phyloP scores from a whole-genome alignment of 768 basidiomycete genomes.

The Rhodotorula toruloides region DNA sequence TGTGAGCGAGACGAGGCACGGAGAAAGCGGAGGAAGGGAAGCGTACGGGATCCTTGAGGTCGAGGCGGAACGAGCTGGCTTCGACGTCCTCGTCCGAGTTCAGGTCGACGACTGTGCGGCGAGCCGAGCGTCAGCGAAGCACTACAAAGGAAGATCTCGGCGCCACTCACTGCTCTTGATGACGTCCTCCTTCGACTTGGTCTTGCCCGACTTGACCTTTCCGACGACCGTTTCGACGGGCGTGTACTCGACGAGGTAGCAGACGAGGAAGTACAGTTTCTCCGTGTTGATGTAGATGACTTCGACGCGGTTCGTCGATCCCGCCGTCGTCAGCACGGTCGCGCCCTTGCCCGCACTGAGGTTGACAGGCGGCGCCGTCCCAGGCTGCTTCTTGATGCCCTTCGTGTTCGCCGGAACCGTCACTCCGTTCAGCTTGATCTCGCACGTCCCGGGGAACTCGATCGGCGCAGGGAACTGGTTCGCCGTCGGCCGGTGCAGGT shows the following conservation, averaged over 20 bases:
- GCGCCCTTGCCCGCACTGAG: conserved; percentile 4
- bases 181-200: conserved; percentile 60
- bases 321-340: neutral
- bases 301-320: conserved; percentile 25
- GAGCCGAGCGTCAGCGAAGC: neutral
- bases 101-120: conserved; percentile 20
- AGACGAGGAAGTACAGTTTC: conserved; percentile 65
- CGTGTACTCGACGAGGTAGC: conserved; percentile 76
- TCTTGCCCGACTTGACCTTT: conserved; percentile 63
- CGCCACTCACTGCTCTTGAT: conserved; percentile 60
- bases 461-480: conserved; percentile 60
- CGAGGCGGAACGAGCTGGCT: conserved; percentile 82
- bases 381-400: conserved; percentile 90
- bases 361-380: conserved; percentile 71
- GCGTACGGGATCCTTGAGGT: conserved; percentile 86
- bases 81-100: conserved; percentile 77
- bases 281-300: conserved; percentile 45
- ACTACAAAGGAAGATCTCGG: too few relatives aligned
- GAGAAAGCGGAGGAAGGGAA: neutral
- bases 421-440: conserved; percentile 75
- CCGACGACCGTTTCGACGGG: conserved; percentile 66
- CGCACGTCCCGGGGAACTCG: conserved; percentile 86
- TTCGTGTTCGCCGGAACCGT: conserved; percentile 71
- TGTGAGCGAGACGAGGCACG: conserved; percentile 4
- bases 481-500: conserved; percentile 54